These are phyloP conservation scores for Thyridium curvatum DNA, from an alignment of 2,329 filamentous ascomycete genomes.

Conservation along the genomic window DNA sequence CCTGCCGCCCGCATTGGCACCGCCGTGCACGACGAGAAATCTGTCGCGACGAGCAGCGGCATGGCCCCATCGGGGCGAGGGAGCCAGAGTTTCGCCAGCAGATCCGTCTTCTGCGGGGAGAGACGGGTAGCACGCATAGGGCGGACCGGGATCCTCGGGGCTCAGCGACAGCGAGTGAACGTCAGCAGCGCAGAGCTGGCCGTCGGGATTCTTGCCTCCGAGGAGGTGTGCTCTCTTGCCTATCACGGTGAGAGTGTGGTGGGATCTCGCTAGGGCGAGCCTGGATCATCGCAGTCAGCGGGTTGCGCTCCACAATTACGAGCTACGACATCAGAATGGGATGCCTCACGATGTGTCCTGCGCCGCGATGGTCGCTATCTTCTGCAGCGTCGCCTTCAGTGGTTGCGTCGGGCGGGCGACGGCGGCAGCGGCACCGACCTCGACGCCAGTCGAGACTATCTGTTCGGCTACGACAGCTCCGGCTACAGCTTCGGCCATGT, in stretches of 20 bases:
- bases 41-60: slow-evolving; percentile 25
- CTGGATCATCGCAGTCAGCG: slow-evolving; percentile 10
- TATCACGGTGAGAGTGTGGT: slow-evolving; percentile 46
- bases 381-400: slow-evolving; percentile 41
- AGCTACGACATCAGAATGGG: too few relatives aligned
- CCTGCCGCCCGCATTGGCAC: slow-evolving; percentile 19
- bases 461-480: slow-evolving; percentile 32
- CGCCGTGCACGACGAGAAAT: slow-evolving; percentile 27
- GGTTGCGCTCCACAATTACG: not conserved
- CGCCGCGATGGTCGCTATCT: slow-evolving; percentile 30
- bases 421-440: slow-evolving; percentile 33
- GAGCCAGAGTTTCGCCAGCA: slow-evolving; percentile 20
- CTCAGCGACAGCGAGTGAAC: slow-evolving; percentile 47
- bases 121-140: slow-evolving; percentile 25
- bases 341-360: slow-evolving; percentile 19
- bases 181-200: slow-evolving; percentile 38
- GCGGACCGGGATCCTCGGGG: slow-evolving; percentile 26
- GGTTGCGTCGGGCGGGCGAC: slow-evolving; percentile 45
- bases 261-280: slow-evolving; percentile 34
- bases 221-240: slow-evolving; percentile 50
- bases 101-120: slow-evolving; percentile 17
- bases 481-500: slow-evolving; percentile 30
- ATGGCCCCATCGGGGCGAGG: slow-evolving; percentile 24
- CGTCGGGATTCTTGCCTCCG: slow-evolving; percentile 34
- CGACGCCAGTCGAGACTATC: slow-evolving; percentile 29